Conservation (phyloP, 495 filamentous ascomycete species). For the Aspergillus biplanus region DNA sequence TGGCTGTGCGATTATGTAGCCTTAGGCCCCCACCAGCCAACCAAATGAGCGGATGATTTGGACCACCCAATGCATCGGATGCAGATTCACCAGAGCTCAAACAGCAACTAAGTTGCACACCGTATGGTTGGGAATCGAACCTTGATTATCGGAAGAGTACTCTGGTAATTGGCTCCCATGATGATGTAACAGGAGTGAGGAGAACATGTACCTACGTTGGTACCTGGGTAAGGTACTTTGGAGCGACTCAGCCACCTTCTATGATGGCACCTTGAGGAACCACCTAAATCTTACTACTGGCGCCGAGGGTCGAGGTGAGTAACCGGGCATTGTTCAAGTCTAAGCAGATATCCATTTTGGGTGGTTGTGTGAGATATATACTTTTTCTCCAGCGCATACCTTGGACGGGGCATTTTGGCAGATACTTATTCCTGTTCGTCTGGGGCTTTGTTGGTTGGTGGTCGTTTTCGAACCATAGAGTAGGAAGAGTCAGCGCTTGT, state of each 20-base stretch:
- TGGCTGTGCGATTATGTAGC: slow-evolving; percentile 26
- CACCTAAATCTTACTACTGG: slow-evolving; percentile 2
- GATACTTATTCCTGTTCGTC: background rate
- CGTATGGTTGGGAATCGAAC: background rate
- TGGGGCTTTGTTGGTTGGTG: background rate
- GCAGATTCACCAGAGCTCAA: background rate
- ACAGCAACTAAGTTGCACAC: background rate
- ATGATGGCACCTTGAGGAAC: background rate
- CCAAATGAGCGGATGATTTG: background rate
- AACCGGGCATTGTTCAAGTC: background rate
- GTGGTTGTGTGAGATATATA: background rate
- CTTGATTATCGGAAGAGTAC: background rate
- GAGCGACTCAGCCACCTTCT: slow-evolving; percentile 16
- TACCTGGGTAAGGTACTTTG: background rate
- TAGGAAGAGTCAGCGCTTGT: slow-evolving; percentile 11
- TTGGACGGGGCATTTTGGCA: background rate
- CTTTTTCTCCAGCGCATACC: background rate
- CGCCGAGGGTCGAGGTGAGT: background rate
- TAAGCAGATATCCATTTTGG: background rate
- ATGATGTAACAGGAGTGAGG: slow-evolving; percentile 14
- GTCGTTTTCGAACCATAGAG: slow-evolving; percentile 17
- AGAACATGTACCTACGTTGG: background rate
- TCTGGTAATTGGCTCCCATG: background rate
- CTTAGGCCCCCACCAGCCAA: slow-evolving; percentile 18
- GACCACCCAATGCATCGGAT: background rate